Base-by-base conservation (phyloP, 768 basidiomycete genomes). In the Pholiota molesta region DNA sequence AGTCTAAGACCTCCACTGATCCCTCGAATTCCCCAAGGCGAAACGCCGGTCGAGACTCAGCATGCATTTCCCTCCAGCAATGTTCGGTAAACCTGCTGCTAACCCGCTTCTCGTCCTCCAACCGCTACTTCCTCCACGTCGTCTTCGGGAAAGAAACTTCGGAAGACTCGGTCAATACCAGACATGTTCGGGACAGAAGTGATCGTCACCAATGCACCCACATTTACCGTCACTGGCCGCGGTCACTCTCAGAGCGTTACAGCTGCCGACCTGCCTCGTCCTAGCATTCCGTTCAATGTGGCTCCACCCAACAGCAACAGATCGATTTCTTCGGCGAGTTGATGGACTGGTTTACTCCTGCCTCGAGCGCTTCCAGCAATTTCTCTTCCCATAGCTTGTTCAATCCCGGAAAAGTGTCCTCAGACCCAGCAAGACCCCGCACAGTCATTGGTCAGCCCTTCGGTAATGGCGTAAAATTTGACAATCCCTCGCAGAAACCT, bases 201-300 rank as follows among this genome's bases (percentile, higher is more conserved):
- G 19, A 70, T 68, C 49, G 55, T 74, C 13, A 62, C 68, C n/a
- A 63, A 65, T 14, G 65, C 62, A 72, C 66, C 70, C 3, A 68
- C 69, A 54, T 66, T 64, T 44, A 52, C 72, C 7, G 61, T 68
- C 16, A 73, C 76, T 3, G 89, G 87, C 42, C 85, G 90, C 26
- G 84, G 81, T 2, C 91, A 93, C 67, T 91, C 91, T 3, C 88
- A 91, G 65, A 92, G 90, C 72, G 90, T 93, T 17, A 92, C 90
- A 0, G 85, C 85, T 1, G 86, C 83, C 13, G 90, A 93, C 61
- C 76, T 85, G 49, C 82, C 84, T 21, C 83, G 83, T 11, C 74
- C 74, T 54, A 69, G 73, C 33, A 67, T 74, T 4, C 67, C 73
- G 33, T 65, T 73, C 26, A 60, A 67, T 26, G 66, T 69, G 14